Evolutionary conservation across 2,329 filamentous ascomycete species (phyloP).

Genomic region (Hymenotorrendiella dingleyae): DNA sequence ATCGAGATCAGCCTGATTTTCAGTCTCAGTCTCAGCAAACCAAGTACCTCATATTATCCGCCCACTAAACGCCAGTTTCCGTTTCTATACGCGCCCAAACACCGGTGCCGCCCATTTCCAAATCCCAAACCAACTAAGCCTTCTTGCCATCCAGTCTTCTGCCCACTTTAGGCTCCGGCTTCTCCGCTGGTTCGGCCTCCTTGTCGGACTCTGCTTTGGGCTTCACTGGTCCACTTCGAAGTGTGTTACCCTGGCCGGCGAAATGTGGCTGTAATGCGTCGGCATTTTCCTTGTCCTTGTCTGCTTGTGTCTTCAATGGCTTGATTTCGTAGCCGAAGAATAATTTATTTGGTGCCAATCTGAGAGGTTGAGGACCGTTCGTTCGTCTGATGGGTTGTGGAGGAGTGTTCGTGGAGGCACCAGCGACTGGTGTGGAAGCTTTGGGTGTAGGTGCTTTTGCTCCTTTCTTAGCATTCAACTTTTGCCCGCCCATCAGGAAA

Average conservation of each 20-base stretch:
- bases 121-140: not conserved
- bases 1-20: not conserved
- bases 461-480: constrained; percentile 75
- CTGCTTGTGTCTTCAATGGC: constrained; percentile 73
- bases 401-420: constrained; percentile 37
- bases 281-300: constrained; percentile 61
- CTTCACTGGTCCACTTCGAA: constrained; percentile 59
- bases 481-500: constrained; percentile 75
- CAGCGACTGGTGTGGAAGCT: constrained; percentile 64
- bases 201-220: constrained; percentile 45
- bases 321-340: constrained; percentile 96
- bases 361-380: constrained; percentile 80
- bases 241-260: constrained; percentile 76
- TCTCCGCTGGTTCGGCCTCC: constrained; percentile 17
- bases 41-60: too few relatives aligned
- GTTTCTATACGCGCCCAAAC: not conserved
- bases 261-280: constrained; percentile 68
- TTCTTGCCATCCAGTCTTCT: constrained; percentile 10
- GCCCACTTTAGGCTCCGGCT: constrained; percentile 12
- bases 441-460: constrained; percentile 70
- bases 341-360: constrained; percentile 80
- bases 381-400: constrained; percentile 38
- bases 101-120: not conserved
- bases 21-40: too few relatives aligned
- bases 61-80: too few relatives aligned